Conservation (phyloP, 176 grass and related monocot genomes). For the Phragmites australis region DNA sequence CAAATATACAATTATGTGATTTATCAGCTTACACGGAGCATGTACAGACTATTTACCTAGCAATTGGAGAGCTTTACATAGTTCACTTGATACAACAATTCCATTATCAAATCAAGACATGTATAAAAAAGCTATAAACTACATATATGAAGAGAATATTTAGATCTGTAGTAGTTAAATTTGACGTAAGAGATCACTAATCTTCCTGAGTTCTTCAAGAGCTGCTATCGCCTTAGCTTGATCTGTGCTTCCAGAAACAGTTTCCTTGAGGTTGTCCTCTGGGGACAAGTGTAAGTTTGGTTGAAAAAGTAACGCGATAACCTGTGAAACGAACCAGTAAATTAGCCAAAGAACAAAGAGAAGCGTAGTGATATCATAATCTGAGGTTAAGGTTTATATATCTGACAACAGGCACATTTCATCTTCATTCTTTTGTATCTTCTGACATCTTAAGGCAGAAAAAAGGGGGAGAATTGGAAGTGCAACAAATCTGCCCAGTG, state of each 20-base stretch:
- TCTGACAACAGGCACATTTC: neutral
- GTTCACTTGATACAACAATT: neutral
- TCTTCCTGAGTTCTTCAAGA: constrained; percentile 70
- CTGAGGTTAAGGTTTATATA: neutral
- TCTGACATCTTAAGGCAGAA: neutral
- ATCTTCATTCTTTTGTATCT: neutral
- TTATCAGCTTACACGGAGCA: constrained; percentile 36
- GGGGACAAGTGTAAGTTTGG: constrained; percentile 37
- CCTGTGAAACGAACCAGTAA: constrained; percentile 45
- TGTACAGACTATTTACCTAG: constrained; percentile 36
- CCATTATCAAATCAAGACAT: neutral
- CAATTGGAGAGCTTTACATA: constrained; percentile 14
- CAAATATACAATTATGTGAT: constrained; percentile 3
- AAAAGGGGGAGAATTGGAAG: neutral
- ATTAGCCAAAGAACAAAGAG: constrained; percentile 32
- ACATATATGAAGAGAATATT: neutral
- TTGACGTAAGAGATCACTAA: constrained; percentile 57
- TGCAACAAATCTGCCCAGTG: too few species aligned
- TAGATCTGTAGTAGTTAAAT: constrained; percentile 45
- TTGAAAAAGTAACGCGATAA: constrained; percentile 56
- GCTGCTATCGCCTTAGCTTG: constrained; percentile 50
- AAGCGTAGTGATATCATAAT: neutral
- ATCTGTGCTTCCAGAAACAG: constrained; percentile 39
- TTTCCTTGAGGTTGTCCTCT: constrained; percentile 33
- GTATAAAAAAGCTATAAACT: constrained; percentile 5